Evolutionary conservation across 176 grass and related monocot species (phyloP).

Genomic region (Calamus simplicifolius): DNA sequence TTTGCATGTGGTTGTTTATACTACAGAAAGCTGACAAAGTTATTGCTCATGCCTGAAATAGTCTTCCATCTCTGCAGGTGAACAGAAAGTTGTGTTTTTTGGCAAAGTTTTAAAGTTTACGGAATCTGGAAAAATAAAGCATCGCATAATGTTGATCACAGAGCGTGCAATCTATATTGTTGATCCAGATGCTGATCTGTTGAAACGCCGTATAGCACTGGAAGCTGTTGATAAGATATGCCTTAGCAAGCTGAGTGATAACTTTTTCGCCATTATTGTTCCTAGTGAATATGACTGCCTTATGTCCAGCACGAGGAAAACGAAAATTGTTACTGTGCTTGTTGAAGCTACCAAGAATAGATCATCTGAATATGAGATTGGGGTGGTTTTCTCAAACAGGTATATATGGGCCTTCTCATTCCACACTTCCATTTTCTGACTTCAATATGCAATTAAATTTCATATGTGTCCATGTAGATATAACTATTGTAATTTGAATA

Average conservation of each 20-base stretch:
- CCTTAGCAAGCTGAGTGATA: conserved; percentile 27
- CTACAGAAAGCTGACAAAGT: neutral
- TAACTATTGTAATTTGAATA: too few species aligned
- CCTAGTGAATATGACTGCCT: conserved; percentile 22
- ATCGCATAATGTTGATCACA: conserved; percentile 9
- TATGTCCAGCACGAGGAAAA: conserved; percentile 16
- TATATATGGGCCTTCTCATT: neutral
- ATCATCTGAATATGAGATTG: conserved; percentile 20
- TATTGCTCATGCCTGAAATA: too few species aligned
- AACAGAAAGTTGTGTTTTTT: conserved; percentile 12
- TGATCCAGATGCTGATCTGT: conserved; percentile 3
- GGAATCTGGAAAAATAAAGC: conserved; percentile 16
- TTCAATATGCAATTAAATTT: too few species aligned
- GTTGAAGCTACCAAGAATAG: conserved; percentile 15
- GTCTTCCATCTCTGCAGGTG: neutral
- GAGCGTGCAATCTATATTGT: conserved; percentile 8
- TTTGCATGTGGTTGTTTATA: neutral
- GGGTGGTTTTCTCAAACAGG: conserved; percentile 23
- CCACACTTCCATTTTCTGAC: too few species aligned
- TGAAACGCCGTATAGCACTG: conserved; percentile 14
- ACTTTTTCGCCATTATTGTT: conserved; percentile 19
- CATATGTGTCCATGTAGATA: too few species aligned
- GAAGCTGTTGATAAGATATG: conserved; percentile 15
- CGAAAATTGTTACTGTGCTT: conserved; percentile 18
- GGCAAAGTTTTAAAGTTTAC: conserved; percentile 19